Conservation (phyloP, 768 basidiomycete genomes). For the Multifurca ochricompacta region DNA sequence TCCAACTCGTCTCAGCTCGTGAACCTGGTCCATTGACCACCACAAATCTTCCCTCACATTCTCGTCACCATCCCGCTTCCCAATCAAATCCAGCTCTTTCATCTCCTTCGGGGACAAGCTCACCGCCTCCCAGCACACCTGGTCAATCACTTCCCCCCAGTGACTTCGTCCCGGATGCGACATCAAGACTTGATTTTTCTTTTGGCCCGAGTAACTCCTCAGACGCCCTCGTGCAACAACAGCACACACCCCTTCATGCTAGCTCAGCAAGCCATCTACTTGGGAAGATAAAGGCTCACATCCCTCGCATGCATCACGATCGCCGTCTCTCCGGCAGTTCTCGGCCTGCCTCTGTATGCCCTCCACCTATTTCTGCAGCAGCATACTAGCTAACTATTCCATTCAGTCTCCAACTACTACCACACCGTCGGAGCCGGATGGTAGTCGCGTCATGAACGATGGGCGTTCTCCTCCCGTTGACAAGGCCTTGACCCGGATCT, state of each 20-base stretch:
- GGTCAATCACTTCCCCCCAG: slow-evolving; percentile 40
- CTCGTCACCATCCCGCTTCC: slow-evolving; percentile 27
- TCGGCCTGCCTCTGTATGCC: slow-evolving; percentile 29
- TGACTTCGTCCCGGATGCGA: slow-evolving; percentile 33
- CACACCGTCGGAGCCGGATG: slow-evolving; percentile 20
- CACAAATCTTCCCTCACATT: slow-evolving; percentile 29
- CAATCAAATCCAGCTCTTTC: slow-evolving; percentile 52
- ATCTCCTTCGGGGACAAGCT: slow-evolving; percentile 63
- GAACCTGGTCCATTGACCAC: slow-evolving; percentile 30
- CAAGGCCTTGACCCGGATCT: slow-evolving; percentile 36
- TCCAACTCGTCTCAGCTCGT: slow-evolving; percentile 22
- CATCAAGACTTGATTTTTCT: slow-evolving; percentile 28
- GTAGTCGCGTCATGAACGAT: slow-evolving; percentile 9
- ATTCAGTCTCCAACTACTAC: slow-evolving; percentile 24
- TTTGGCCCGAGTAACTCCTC: slow-evolving; percentile 25
- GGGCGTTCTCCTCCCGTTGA: slow-evolving; percentile 23
- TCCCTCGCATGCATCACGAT: slow-evolving; percentile 19
- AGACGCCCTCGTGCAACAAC: slow-evolving; percentile 31
- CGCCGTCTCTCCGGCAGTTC: slow-evolving; percentile 26
- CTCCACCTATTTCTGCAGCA: neutral
- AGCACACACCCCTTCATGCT: slow-evolving; percentile 25
- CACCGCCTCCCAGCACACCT: slow-evolving; percentile 64
- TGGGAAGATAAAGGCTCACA: slow-evolving; percentile 23
- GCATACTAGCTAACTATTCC: slow-evolving; percentile 18
- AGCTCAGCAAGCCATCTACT: slow-evolving; percentile 14